Evolutionary conservation across 208 protist genomes (phyloP).

Genomic region (Endotrypanum monterogeii): DNA sequence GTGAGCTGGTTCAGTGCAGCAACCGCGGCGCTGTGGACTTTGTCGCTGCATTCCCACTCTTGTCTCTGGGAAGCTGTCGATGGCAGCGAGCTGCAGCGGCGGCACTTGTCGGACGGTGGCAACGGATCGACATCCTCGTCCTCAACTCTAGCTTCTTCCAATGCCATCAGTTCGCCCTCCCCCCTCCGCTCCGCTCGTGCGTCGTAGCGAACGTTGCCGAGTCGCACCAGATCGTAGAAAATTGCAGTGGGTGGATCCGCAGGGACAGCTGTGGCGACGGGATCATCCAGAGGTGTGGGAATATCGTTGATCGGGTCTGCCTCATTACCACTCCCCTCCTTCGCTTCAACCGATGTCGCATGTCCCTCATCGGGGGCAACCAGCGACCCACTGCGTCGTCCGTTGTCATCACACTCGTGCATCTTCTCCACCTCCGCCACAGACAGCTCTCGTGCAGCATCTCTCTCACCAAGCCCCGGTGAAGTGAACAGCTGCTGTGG

Average conservation of each 20-base stretch:
- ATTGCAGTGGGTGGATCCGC: slow-evolving; percentile 12
- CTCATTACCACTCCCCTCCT: background rate
- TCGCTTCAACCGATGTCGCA: background rate
- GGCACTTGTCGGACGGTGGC: background rate
- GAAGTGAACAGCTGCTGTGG: slow-evolving; percentile 35
- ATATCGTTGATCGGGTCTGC: background rate
- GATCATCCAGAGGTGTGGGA: background rate
- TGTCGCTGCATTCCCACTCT: background rate
- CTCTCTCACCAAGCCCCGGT: background rate
- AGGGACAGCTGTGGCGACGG: background rate
- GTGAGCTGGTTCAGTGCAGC: slow-evolving; percentile 20
- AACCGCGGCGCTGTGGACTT: background rate
- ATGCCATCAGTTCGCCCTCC: background rate
- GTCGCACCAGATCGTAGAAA: slow-evolving; percentile 20
- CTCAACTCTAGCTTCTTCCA: background rate
- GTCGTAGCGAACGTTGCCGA: slow-evolving; percentile 29
- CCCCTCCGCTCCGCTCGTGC: background rate
- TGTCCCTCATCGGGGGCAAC: background rate
- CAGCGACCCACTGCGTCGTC: slow-evolving; percentile 22
- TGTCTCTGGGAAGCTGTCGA: slow-evolving; percentile 1
- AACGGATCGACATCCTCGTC: background rate
- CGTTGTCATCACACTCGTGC: background rate
- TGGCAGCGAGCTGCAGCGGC: background rate
- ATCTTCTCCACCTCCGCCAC: background rate
- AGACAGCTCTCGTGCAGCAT: background rate